phyloP scores from a whole-genome alignment of 768 basidiomycete species.

The Mycena vulgaris region DNA sequence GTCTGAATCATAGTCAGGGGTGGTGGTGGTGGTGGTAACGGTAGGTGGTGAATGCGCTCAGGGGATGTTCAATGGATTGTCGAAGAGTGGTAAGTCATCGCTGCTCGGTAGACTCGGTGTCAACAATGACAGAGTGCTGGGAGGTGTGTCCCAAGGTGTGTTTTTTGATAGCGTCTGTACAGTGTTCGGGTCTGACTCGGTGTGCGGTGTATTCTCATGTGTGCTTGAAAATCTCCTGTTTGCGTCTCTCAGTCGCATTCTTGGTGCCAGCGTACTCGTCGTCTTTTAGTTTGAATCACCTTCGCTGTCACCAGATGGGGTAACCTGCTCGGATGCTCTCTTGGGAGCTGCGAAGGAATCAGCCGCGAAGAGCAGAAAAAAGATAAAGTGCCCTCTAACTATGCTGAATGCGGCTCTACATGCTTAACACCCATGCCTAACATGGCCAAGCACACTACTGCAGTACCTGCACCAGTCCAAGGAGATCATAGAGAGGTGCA shows the following conservation, averaged over 20 bases:
- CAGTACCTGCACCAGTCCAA: too few relatives aligned
- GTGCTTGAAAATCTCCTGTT: background rate
- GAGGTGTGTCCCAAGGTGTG: background rate
- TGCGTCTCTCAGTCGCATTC: background rate
- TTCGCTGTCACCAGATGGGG: slow-evolving; percentile 19
- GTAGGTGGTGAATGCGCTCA: background rate
- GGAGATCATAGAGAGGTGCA: too few relatives aligned
- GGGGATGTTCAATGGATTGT: background rate
- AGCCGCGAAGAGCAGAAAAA: background rate
- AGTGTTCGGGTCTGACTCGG: background rate
- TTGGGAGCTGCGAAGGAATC: background rate
- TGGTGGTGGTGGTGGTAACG: background rate
- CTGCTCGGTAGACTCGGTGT: background rate
- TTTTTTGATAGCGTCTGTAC: background rate
- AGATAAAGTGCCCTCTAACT: background rate
- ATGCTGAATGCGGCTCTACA: background rate
- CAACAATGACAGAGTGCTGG: background rate
- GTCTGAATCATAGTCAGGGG: slow-evolving; percentile 3
- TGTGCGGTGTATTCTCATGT: background rate
- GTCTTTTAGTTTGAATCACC: background rate
- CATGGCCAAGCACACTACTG: slow-evolving; percentile 1
- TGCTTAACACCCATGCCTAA: background rate
- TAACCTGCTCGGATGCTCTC: background rate
- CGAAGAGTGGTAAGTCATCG: background rate
- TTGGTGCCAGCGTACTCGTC: slow-evolving; percentile 12